Evolutionary conservation across 768 basidiomycete species (phyloP).

Genomic region (Coprinopsis strossmayeri): DNA sequence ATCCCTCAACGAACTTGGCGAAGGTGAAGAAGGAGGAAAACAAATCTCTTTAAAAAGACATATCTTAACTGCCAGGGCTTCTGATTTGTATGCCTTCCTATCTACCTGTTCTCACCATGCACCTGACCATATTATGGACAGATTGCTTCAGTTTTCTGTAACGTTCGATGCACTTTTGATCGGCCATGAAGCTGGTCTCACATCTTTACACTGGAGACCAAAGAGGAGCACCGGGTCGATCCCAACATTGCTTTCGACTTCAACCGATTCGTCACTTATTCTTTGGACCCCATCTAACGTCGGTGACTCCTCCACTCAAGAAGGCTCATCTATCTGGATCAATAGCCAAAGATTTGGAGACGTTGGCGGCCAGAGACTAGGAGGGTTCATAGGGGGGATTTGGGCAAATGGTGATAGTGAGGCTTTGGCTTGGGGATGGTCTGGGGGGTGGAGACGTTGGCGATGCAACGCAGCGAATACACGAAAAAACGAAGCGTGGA

Average conservation of each 20-base stretch:
- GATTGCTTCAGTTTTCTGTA: slow-evolving; percentile 56
- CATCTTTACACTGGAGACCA: slow-evolving; percentile 81
- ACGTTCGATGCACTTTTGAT: slow-evolving; percentile 91
- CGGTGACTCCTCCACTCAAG: slow-evolving; percentile 21
- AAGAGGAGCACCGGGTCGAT: slow-evolving; percentile 15
- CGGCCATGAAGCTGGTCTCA: slow-evolving; percentile 94
- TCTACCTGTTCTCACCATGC: background rate
- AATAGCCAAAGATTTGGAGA: slow-evolving; percentile 90
- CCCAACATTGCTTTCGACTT: slow-evolving; percentile 78
- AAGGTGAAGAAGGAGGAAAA: slow-evolving; percentile 77
- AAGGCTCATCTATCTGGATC: slow-evolving; percentile 73
- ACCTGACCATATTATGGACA: slow-evolving; percentile 9
- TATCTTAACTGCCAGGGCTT: slow-evolving; percentile 57
- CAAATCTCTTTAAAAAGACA: slow-evolving; percentile 90
- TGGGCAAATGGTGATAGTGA: slow-evolving; percentile 65
- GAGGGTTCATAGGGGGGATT: slow-evolving; percentile 88
- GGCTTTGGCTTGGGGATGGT: slow-evolving; percentile 87
- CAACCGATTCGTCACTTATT: slow-evolving; percentile 92
- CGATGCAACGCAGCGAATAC: slow-evolving; percentile 24
- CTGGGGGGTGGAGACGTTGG: slow-evolving; percentile 93
- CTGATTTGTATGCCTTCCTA: slow-evolving; percentile 28
- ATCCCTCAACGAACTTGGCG: slow-evolving; percentile 67
- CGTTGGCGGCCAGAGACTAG: slow-evolving; percentile 81
- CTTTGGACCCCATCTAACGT: slow-evolving; percentile 81
- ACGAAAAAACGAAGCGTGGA: slow-evolving; percentile 50